Conservation (phyloP, 2,329 filamentous ascomycete genomes). For the Cercospora nicotianae region DNA sequence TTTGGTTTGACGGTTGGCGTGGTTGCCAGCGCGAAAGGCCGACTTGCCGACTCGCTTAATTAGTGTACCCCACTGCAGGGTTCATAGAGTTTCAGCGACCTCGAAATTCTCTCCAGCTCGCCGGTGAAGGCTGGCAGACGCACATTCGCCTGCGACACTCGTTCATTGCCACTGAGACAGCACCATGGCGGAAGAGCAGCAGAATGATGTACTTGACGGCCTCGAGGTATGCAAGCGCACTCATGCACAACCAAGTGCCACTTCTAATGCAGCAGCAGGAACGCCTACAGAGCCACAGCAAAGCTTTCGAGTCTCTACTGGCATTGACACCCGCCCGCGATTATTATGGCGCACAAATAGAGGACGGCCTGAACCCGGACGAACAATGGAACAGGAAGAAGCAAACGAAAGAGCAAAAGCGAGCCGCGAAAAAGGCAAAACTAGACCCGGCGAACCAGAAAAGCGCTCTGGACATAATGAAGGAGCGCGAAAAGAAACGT, state of each 20-base stretch:
- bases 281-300: constrained; percentile 58
- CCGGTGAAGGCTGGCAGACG: background rate
- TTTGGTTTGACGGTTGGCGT: constrained; percentile 12
- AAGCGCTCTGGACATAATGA: constrained; percentile 89
- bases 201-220: constrained; percentile 28
- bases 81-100: constrained; percentile 8
- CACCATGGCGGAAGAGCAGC: constrained; percentile 21
- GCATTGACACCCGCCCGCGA: constrained; percentile 87
- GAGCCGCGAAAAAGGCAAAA: constrained; percentile 80
- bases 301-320: constrained; percentile 82
- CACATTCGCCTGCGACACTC: background rate
- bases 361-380: constrained; percentile 69
- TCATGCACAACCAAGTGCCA: too few relatives aligned
- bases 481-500: constrained; percentile 76
- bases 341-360: constrained; percentile 62
- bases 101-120: constrained; percentile 8
- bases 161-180: background rate
- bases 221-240: constrained; percentile 19
- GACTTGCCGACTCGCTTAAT: constrained; percentile 4
- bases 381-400: constrained; percentile 95
- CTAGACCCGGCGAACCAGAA: constrained; percentile 88
- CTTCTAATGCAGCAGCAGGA: constrained; percentile 42
- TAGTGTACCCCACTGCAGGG: constrained; percentile 10
- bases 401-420: constrained; percentile 86
- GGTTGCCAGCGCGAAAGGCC: background rate